Conservation (phyloP, 805 yeast genomes). For the Barnettozyma californica region DNA sequence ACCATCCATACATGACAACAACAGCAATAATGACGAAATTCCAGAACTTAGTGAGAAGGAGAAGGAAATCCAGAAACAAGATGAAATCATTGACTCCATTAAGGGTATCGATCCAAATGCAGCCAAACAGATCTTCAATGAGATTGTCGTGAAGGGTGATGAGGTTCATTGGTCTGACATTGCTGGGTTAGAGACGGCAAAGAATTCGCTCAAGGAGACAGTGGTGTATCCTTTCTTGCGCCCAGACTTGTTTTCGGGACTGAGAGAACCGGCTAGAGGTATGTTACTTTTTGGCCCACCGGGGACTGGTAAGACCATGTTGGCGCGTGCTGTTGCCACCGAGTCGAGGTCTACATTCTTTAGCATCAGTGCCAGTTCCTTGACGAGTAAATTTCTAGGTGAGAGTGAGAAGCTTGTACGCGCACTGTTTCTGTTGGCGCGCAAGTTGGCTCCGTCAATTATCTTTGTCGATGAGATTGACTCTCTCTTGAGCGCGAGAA, state of each 20-base stretch:
- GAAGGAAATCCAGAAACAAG: slow-evolving; percentile 25
- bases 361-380: slow-evolving; percentile 84
- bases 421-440: slow-evolving; percentile 82
- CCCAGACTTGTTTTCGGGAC: slow-evolving; percentile 87
- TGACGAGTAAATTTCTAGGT: slow-evolving; percentile 75
- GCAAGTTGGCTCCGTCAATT: slow-evolving; percentile 84
- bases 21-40: background rate
- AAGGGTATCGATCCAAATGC: slow-evolving; percentile 74
- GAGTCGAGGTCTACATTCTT: slow-evolving; percentile 93
- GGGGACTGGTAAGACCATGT: slow-evolving; percentile 97
- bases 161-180: slow-evolving; percentile 95
- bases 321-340: slow-evolving; percentile 95
- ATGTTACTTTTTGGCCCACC: slow-evolving; percentile 97
- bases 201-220: slow-evolving; percentile 84
- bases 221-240: slow-evolving; percentile 94
- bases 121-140: slow-evolving; percentile 82
- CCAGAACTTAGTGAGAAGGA: slow-evolving; percentile 22
- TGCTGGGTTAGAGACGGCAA: slow-evolving; percentile 87
- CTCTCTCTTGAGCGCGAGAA: slow-evolving; percentile 77
- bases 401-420: slow-evolving; percentile 91
- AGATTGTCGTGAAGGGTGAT: slow-evolving; percentile 87
- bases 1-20: background rate
- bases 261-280: slow-evolving; percentile 94
- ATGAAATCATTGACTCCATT: slow-evolving; percentile 30
- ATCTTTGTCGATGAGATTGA: slow-evolving; percentile 96